These are phyloP conservation scores for Nothophaeocryptopus gaeumannii DNA, from an alignment of 2,329 filamentous ascomycete genomes.

Conservation along the genomic window DNA sequence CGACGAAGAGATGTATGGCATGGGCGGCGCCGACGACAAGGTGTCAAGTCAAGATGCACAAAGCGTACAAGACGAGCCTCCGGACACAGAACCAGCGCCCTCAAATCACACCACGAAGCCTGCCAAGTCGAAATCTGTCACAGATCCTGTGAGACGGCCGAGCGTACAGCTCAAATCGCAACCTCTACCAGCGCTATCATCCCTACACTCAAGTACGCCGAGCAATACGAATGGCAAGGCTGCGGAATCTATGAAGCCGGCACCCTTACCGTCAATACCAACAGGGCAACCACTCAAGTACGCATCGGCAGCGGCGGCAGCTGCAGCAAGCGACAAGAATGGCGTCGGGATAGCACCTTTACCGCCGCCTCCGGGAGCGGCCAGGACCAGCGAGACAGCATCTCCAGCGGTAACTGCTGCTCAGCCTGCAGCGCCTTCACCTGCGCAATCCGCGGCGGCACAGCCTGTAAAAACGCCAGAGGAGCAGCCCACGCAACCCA, in stretches of 20 bases:
- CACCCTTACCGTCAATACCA: conserved; percentile 76
- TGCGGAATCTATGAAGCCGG: conserved; percentile 80
- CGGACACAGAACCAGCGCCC: conserved; percentile 54
- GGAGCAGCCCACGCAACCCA: conserved; percentile 27
- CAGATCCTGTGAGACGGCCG: conserved; percentile 68
- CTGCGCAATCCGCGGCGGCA: conserved; percentile 34
- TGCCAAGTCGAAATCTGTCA: conserved; percentile 50
- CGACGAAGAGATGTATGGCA: conserved; percentile 83
- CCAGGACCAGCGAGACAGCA: conserved; percentile 56
- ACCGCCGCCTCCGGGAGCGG: conserved; percentile 76
- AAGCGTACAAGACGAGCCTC: conserved; percentile 80
- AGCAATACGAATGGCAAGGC: conserved; percentile 60
- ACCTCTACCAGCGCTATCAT: conserved; percentile 86
- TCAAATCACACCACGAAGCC: conserved; percentile 41
- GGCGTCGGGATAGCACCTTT: conserved; percentile 87
- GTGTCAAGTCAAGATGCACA: conserved; percentile 94
- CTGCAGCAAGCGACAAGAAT: conserved; percentile 85
- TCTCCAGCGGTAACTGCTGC: conserved; percentile 45
- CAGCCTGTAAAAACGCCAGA: conserved; percentile 27
- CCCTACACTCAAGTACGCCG: conserved; percentile 71
- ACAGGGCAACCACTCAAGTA: conserved; percentile 93
- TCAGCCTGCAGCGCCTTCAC: conserved; percentile 45
- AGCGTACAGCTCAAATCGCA: conserved; percentile 84
- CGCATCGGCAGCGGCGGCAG: conserved; percentile 90
- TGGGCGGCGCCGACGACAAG: conserved; percentile 73